Conservation (phyloP, 176 grass and related monocot species). For the Metroxylon sagu region DNA sequence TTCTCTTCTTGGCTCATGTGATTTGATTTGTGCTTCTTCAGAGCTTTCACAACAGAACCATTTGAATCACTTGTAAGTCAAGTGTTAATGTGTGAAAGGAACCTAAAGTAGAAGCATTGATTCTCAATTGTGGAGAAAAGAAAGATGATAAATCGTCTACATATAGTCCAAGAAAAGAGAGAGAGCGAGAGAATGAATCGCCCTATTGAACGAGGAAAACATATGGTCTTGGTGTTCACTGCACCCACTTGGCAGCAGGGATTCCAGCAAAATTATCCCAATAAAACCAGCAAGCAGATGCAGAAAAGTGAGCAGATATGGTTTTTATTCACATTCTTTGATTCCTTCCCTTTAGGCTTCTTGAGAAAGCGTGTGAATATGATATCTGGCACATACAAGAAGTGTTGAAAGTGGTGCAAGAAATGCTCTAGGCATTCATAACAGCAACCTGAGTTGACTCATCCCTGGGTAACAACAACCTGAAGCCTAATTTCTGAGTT, state of each 20-base stretch:
- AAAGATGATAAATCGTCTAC: too few species aligned
- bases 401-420: too few species aligned
- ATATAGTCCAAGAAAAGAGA: background rate
- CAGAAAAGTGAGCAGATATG: background rate
- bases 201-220: background rate
- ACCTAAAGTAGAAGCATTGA: background rate
- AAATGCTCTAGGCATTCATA: too few species aligned
- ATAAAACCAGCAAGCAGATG: slow-evolving; percentile 4
- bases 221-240: slow-evolving; percentile 1
- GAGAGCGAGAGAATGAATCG: background rate
- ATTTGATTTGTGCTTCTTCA: too few species aligned
- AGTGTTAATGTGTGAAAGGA: slow-evolving; percentile 10
- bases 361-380: slow-evolving; percentile 2
- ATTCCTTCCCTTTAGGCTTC: slow-evolving; percentile 6
- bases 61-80: slow-evolving; percentile 3
- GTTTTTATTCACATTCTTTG: slow-evolving; percentile 8
- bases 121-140: background rate
- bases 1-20: too few species aligned
- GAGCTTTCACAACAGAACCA: background rate
- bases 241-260: slow-evolving; percentile 1
- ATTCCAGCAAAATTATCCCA: background rate
- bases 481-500: too few species aligned
- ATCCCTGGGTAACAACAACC: too few species aligned
- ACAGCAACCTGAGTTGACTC: too few species aligned
- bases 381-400: background rate